These are phyloP conservation scores for Aechmea fasciata DNA, from an alignment of 176 grass and related monocot genomes.

Conservation along the genomic window DNA sequence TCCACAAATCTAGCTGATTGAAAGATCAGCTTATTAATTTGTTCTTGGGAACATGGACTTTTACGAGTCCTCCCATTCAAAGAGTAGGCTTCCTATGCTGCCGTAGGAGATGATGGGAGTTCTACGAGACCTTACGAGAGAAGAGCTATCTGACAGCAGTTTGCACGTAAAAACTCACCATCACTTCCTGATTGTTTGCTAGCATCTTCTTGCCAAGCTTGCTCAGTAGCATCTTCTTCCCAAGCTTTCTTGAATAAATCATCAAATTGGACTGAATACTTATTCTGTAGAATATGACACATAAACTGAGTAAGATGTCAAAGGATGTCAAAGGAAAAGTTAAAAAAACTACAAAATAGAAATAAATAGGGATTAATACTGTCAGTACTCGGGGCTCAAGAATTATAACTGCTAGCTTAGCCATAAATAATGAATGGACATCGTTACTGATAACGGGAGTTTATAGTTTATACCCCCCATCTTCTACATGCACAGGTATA, in stretches of 20 bases:
- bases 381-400: too few species aligned
- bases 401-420: too few species aligned
- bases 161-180: conserved; percentile 20
- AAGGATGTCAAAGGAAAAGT: too few species aligned
- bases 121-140: background rate
- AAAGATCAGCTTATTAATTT: background rate
- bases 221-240: conserved; percentile 49
- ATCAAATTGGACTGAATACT: conserved; percentile 68
- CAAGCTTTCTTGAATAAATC: conserved; percentile 95
- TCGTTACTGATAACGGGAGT: too few species aligned
- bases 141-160: conserved; percentile 8
- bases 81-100: background rate
- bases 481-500: too few species aligned
- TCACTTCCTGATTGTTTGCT: conserved; percentile 30
- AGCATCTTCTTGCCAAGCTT: conserved; percentile 28
- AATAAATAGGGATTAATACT: too few species aligned
- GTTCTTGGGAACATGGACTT: background rate
- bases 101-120: background rate
- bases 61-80: background rate
- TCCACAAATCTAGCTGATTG: background rate
- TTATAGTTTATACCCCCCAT: too few species aligned
- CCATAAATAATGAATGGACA: too few species aligned
- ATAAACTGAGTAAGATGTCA: too few species aligned
- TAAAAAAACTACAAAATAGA: too few species aligned
- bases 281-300: conserved; percentile 41